Evolutionary conservation across 1,284 basidiomycete species (phyloP), one percentile per base, ranked within the genome.

Genomic region (Thelephora terrestris): DNA sequence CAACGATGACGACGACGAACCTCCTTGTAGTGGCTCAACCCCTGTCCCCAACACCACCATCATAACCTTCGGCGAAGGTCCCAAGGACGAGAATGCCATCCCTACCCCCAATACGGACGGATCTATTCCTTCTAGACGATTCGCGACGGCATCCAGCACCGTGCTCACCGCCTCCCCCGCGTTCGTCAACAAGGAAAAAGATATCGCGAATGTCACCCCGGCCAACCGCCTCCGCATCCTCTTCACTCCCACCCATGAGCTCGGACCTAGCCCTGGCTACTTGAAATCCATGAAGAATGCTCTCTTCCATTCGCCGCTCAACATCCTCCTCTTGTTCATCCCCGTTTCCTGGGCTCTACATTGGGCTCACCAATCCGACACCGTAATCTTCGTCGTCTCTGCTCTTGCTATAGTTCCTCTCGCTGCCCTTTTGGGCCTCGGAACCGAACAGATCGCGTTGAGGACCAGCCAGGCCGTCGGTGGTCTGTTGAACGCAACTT

Each of bases 391-490:
- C 60, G 61, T 78, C 40, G 71, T 74, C 51, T 71, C 72, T 2
- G 63, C 71, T 43, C 61, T 74, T 39, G 70, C 64, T n/a, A 70
- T 74, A 51, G 60, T 75, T 43, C 73, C 71, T 5, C 62, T 74
- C 24, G 81, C 81, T 5, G 76, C 76, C 14, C 62, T 84, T 18
- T 32, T 32, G 29, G 81, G 80, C 1, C 74, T 81, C 51, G 79
- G 76, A 10, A 84, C 81, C 0, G 81, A 84, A 59, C 77, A 81
- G 58, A 71, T 81, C 25, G 76, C 79, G 0, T 55, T 81, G 25
- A 71, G 67, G 50, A 73, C 72, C 24, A 71, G 75, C 45, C 75
- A 78, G 56, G 78, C 78, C 23, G 65, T 81, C 14, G 76, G 74
- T 24, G 78, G 78, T 46, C 60, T 81, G 38, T 60, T 81, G 45